Evolutionary conservation across 768 basidiomycete genomes (phyloP), one percentile per base, ranked within the genome.

Genomic region (Dacryopinax primogenitus): DNA sequence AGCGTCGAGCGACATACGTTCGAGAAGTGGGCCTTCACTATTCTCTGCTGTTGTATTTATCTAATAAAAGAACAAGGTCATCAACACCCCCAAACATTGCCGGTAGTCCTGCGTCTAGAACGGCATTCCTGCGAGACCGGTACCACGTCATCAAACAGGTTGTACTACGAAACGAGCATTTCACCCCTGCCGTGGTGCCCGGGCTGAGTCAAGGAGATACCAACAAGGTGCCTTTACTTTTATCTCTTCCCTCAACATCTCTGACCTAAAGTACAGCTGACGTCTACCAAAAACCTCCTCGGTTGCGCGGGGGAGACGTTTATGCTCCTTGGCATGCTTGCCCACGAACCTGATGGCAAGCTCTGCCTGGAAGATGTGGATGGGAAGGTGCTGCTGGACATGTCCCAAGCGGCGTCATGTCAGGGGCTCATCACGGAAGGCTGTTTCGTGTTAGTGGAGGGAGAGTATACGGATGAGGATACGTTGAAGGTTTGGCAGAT

Each of bases 391-490:
- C 85, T 85, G 63, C 79, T 99, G 41, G 92, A 98, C 73, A 86
- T 96, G 67, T 86, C 88, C 3, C 86, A 87, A 83, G 84, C 94
- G 74, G 88, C 89, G 67, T 94, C 95, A 18, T 92, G 93, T 39
- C 92, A 95, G 71, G 96, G 96, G 0, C 74, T 99, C 4, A 98
- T 96, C 72, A 96, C 93, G 0, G 96, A 98, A 74, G 96, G 96
- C 0, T 92, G 87, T 66, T 89, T 97, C 74, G 92, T 92, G 0
- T 82, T 99, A 16, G 85, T 97, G 0, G 96, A 98, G 77, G 96
- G 96, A 23, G 90, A 93, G 71, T 99, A 97, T 72, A 97, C 90
- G 0, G 87, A 94, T 66, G 92, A 98, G 33, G 89, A 87, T 62
- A 88, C 82, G 0, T 79, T 99, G 62, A 82, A 87, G 68, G 91